Conservation (phyloP, 106 monocot species). For the Dendrobium nobile region DNA sequence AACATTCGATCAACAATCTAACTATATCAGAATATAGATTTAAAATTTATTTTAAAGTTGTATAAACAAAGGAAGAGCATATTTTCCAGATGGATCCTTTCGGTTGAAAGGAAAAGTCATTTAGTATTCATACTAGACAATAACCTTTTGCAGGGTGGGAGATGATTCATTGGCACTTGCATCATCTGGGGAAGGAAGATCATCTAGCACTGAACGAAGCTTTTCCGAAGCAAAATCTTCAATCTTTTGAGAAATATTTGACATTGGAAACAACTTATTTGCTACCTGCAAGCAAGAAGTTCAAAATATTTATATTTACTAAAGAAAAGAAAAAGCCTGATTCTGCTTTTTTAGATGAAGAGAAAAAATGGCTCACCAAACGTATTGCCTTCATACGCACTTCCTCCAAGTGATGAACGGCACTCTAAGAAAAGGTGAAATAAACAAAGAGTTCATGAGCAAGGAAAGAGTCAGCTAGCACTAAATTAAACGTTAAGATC, state of each 20-base stretch:
- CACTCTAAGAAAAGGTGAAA: constrained; percentile 48
- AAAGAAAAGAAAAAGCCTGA: not conserved
- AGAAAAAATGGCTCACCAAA: constrained; percentile 41
- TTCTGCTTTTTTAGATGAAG: not conserved
- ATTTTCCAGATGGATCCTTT: not conserved
- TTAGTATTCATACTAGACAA: constrained; percentile 4
- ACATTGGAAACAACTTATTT: constrained; percentile 87
- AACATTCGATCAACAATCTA: not conserved
- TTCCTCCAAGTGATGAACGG: constrained; percentile 75
- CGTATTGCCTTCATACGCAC: constrained; percentile 99
- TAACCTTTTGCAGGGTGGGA: constrained; percentile 35
- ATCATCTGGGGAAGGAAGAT: constrained; percentile 17
- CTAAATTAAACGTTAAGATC: not conserved
- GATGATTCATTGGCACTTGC: constrained; percentile 14
- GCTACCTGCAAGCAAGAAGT: constrained; percentile 58
- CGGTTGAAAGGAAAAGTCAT: not conserved
- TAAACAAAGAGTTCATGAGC: constrained; percentile 1
- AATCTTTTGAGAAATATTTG: constrained; percentile 71
- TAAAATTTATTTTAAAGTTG: not conserved
- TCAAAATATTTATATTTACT: not conserved
- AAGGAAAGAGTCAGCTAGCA: constrained; percentile 1
- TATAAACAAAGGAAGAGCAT: not conserved
- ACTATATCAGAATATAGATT: not conserved
- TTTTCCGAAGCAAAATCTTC: constrained; percentile 83
- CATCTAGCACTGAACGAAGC: constrained; percentile 46